Conservation (phyloP, 352 stramenopile genomes). For the Phytopythium delawarense region DNA sequence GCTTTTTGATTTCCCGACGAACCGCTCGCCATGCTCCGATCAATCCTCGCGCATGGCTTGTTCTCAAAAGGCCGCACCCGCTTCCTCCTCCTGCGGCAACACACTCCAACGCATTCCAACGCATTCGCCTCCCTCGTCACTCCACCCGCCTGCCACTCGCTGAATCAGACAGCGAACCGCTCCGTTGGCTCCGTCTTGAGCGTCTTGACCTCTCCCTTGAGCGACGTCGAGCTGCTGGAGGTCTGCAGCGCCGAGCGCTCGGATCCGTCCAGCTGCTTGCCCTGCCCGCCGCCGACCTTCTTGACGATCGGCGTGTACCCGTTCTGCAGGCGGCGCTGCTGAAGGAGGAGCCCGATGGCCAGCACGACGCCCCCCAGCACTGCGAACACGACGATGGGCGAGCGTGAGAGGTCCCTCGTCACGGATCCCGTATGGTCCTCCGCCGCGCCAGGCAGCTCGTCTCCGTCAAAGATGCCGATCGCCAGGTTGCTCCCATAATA, state of each 20-base stretch:
- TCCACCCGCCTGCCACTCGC: not conserved
- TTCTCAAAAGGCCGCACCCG: not conserved
- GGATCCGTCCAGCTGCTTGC: conserved; percentile 21
- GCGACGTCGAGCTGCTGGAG: conserved; percentile 21
- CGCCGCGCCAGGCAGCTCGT: conserved; percentile 29
- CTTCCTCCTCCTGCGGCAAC: not conserved
- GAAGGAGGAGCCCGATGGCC: conserved; percentile 47
- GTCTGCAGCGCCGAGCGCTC: conserved; percentile 13
- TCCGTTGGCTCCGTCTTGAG: conserved; percentile 57
- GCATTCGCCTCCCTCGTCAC: not conserved
- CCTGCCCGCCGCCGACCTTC: conserved; percentile 16
- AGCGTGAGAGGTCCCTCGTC: conserved; percentile 24
- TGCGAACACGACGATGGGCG: conserved; percentile 31
- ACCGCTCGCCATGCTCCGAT: not conserved
- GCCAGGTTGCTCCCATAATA: conserved; percentile 64
- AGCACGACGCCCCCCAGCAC: conserved; percentile 35
- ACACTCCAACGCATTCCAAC: not conserved
- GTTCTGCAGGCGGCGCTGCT: conserved; percentile 52
- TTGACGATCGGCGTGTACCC: conserved; percentile 59
- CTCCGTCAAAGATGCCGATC: conserved; percentile 54
- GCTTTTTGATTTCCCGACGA: not conserved
- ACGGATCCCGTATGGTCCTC: conserved; percentile 24
- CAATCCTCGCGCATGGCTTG: not conserved
- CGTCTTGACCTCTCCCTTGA: conserved; percentile 31
- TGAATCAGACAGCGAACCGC: conserved; percentile 55